Base-by-base conservation (phyloP, 179 eudicot species). In the Beta macrorhiza region DNA sequence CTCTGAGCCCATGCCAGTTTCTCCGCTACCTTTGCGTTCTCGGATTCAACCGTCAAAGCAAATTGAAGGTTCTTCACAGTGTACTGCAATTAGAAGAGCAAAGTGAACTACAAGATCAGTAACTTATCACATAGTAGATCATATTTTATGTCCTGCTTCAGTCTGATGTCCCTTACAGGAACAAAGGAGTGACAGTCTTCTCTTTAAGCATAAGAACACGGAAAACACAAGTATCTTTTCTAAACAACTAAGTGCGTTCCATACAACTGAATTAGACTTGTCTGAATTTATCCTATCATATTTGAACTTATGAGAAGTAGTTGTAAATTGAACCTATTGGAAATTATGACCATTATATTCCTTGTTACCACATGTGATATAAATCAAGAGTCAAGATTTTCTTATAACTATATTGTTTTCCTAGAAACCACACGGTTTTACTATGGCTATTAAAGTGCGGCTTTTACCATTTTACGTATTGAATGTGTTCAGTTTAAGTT, bases 51-150 rank as follows among this genome's bases (percentile, higher is more conserved):
- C 7, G 92, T 92, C 87, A 79, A 80, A 62, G 99, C 98, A 89
- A 95, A 95, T 86, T 90, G 97, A 91, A 95, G 88, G 84, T 95
- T 95, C 89, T 91, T 93, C 83, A 90, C 96, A 0, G 99, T 92
- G 79, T 95, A 95, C 99, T 95, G 93, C 58, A 71, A 71, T 51
- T 78, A 69, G 12, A 59, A 61, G 57, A 79, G 47, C 62, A 67
- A 49, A 70, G 69, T 5, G 16, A 72, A 84, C 65, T 44, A 58
- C 71, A 44, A 85, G 78, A 51, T 71, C 69, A 29, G 25, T 49
- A 20, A 20, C 13, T 32, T 32, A 61, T 79, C 20, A 47, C 42
- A 74, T 53, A 7, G 58, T 25, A 56, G 22, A 32, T 57, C 53
- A 75, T 29, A 19, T 57, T 56, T 1, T 32, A 59, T 57, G 2